These are phyloP conservation scores for Podospora sp. DNA, from an alignment of 495 filamentous ascomycete genomes.

Conservation along the genomic window DNA sequence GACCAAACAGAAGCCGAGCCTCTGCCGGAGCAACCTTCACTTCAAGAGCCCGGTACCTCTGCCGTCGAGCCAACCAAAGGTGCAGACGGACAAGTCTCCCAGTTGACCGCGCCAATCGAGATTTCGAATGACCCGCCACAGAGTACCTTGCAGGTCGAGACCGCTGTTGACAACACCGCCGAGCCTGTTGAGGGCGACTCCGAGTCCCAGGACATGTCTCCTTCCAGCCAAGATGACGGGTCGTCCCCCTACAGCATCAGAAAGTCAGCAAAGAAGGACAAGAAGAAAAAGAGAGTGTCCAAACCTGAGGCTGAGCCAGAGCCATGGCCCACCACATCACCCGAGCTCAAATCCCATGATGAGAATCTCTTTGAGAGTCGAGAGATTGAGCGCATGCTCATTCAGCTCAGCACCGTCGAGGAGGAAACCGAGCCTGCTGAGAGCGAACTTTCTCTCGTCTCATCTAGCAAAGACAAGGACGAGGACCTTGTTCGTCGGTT, in stretches of 20 bases:
- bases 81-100: neutral
- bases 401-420: conserved; percentile 35
- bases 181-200: conserved; percentile 12
- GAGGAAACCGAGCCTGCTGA: conserved; percentile 31
- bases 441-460: conserved; percentile 24
- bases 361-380: conserved; percentile 23
- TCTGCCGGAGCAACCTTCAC: neutral
- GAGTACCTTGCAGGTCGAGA: conserved; percentile 14
- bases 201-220: conserved; percentile 21
- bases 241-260: conserved; percentile 32
- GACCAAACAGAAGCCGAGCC: conserved; percentile 8
- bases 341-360: conserved; percentile 18
- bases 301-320: conserved; percentile 22
- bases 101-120: conserved; percentile 12
- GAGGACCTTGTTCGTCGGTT: neutral
- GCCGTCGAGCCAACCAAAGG: conserved; percentile 12
- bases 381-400: conserved; percentile 27
- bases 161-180: neutral
- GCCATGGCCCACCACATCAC: conserved; percentile 29
- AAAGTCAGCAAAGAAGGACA: conserved; percentile 24
- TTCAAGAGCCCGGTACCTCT: conserved; percentile 4
- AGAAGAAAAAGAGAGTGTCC: conserved; percentile 35
- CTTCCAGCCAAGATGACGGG: conserved; percentile 20
- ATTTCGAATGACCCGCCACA: conserved; percentile 18
- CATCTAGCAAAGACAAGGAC: conserved; percentile 12